phyloP scores from a whole-genome alignment of 306 rosid species.

The Corylus americana region DNA sequence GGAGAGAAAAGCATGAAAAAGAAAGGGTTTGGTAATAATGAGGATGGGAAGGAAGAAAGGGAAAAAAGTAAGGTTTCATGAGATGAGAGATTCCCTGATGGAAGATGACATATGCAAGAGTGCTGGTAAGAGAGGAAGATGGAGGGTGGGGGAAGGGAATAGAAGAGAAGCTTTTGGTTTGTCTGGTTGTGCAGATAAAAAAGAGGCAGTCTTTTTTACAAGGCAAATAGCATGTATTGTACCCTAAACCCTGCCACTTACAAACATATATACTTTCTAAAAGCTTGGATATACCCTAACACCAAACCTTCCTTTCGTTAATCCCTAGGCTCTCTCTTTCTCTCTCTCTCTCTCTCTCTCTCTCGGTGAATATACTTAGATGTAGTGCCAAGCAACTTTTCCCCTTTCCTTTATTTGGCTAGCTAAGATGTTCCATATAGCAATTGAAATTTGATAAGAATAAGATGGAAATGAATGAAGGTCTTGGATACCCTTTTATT shows the following conservation, averaged over 20 bases:
- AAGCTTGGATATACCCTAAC: conserved; percentile 82
- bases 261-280: conserved; percentile 74
- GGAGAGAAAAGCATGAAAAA: conserved; percentile 46
- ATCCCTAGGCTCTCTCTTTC: conserved; percentile 66
- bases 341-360: conserved; percentile 31
- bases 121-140: conserved; percentile 40
- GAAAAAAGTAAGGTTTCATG: conserved; percentile 48
- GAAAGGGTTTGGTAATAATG: conserved; percentile 55
- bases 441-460: too few species aligned
- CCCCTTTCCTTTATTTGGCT: conserved; percentile 40
- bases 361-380: conserved; percentile 42
- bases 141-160: conserved; percentile 22
- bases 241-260: conserved; percentile 84
- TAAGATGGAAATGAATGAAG: too few species aligned
- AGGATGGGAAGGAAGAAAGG: conserved; percentile 55
- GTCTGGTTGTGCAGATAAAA: conserved; percentile 63
- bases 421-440: not conserved
- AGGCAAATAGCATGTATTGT: conserved; percentile 87
- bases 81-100: conserved; percentile 67
- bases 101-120: conserved; percentile 78
- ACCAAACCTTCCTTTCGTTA: conserved; percentile 71
- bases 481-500: too few species aligned
- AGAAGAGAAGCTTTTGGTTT: conserved; percentile 75
- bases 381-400: conserved; percentile 42
- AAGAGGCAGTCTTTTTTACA: conserved; percentile 59